phyloP scores from a whole-genome alignment of 2,329 filamentous ascomycete genomes.

The Zelopaecilomyces penicillatus region DNA sequence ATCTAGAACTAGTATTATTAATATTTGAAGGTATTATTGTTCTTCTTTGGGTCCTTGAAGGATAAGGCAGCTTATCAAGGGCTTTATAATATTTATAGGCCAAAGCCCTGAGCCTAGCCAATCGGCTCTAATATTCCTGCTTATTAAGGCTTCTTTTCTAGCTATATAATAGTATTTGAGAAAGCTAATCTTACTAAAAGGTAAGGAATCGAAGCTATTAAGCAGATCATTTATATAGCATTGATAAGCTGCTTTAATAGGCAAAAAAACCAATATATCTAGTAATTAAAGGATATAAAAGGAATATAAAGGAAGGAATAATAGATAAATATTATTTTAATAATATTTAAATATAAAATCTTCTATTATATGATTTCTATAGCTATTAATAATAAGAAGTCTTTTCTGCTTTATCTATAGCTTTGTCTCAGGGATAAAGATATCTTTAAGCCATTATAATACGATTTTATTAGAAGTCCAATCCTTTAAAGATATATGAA shows the following conservation, averaged over 20 bases:
- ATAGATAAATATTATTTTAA: slow-evolving; percentile 2
- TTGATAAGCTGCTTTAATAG: not conserved
- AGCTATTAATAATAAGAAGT: slow-evolving; percentile 4
- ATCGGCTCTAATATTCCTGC: not conserved
- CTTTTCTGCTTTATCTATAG: not conserved
- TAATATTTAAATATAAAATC: slow-evolving; percentile 7
- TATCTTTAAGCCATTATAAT: not conserved
- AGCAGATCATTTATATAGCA: not conserved
- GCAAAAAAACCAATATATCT: slow-evolving; percentile 4
- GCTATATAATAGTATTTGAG: not conserved
- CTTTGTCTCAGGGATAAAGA: not conserved
- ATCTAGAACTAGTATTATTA: not conserved
- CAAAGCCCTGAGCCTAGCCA: not conserved
- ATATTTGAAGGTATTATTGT: not conserved
- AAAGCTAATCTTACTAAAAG: not conserved
- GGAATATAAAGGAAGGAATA: slow-evolving; percentile 1
- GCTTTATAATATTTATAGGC: slow-evolving; percentile 1
- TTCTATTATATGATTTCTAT: slow-evolving; percentile 6
- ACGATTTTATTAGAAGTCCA: slow-evolving; percentile 13
- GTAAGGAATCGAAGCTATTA: not conserved
- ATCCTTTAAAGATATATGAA: slow-evolving; percentile 13
- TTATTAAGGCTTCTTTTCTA: not conserved
- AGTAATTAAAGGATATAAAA: slow-evolving; percentile 2
- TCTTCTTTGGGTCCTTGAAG: not conserved
- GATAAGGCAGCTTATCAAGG: not conserved